Base-by-base conservation (phyloP, 2,329 filamentous ascomycete genomes). In the Aulographum hederae region DNA sequence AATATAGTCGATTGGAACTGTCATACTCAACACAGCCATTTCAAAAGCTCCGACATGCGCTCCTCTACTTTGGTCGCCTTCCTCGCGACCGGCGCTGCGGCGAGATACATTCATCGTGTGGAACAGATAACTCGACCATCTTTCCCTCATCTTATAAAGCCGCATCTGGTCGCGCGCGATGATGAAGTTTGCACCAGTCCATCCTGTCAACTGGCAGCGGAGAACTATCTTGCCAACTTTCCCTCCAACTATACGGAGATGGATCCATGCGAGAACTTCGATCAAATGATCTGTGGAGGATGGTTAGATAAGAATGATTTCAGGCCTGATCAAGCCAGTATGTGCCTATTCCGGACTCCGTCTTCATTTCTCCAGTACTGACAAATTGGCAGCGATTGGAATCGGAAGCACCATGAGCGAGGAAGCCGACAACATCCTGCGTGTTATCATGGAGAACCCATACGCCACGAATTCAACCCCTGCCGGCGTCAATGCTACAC, bases 231-330 rank as follows among this genome's bases (percentile, higher is more conserved):
- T 6, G 6, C 20, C 20, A 23, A 23, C n/a, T 23, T 23, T 23
- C 6, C 20, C 20, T 23, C 20, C 20, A 56, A 71, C 31, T 73
- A 77, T 48, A 57, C 66, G 36, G 50, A 67, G 2, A 55, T 80
- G 25, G 72, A 80, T 44, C 67, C 76, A 2, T 81, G 76, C 42
- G 64, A 59, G n/a, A 53, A 78, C 43, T 81, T 81, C 37, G 70
- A 78, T 37, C 58, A 72, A 45, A 63, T 72, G 34, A 70, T 71
- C 14, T 79, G 75, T 41, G 73, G 70, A 34, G 74, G 74, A 8
- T 80, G 73, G 66, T 58, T 64, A 32, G 58, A 68, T 15, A 60
- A 57, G 6, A 67, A 78, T 51, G 73, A 78, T 42, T 62, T 79
- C 35, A 65, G 73, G 3, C 54, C 69, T 3, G 75, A 79, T 43